Evolutionary conservation across 192 early-diverging fungal species (phyloP), one percentile per base, ranked within the genome.

Genomic region (Linnemannia hyalina): DNA sequence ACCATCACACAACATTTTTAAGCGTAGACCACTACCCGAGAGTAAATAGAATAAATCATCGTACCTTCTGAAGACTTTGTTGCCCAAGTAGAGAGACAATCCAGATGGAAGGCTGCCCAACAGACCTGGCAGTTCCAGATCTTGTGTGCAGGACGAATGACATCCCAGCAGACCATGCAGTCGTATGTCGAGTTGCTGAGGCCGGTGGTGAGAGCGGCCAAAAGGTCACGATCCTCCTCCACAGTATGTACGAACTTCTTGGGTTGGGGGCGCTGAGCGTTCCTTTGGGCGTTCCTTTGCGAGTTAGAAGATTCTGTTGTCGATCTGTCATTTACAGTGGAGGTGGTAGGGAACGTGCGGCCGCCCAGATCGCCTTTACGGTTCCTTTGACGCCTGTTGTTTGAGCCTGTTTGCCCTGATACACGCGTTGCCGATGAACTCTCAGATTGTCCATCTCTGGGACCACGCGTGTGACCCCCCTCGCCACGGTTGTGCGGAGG

Each of bases 91-190:
- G 93, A 89, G 13, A 96, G 89, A 89, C 98, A 99, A 23, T 94
- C 91, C 9, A 98, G 85, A 85, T 99, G 98, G 83, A 98, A 98
- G 4, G 97, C 93, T 18, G 95, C 96, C 93, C 93, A 98, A 90
- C 97, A 98, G 63, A 88, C 88, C 82, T 92, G 89, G 90, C 98
- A 99, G 63, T 91, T 92, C 98, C 98, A 99, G 11, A 94, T 93
- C 41, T 88, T 89, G 83, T 98, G 92, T 9, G 90, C 90, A 16
- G 88, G 90, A 63, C 92, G 89, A 70, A 99, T 91, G 26, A 88
- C 88, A 89, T 99, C 97, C 91, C 95, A 97, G 89, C 98, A 99
- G 13, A 99, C 94, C 97, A 98, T 97, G 90, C 98, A 99, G 80
- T 99, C 97, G 89, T 98, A 98, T 0, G 93, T 89, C 18, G 93